Base-by-base conservation (phyloP, 768 basidiomycete species). In the Clitopilus hobsonii region DNA sequence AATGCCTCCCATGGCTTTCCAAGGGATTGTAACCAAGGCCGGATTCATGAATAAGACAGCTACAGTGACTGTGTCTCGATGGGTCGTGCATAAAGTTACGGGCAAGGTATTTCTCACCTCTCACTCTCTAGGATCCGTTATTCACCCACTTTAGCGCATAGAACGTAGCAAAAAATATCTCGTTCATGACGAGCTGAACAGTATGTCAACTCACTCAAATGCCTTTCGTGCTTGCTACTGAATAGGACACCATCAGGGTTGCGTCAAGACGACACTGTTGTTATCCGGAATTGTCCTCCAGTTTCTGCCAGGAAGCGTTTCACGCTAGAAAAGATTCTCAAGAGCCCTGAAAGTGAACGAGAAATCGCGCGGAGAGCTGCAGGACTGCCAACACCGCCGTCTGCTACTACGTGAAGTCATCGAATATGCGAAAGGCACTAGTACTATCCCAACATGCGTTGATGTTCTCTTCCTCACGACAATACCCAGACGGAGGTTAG, bases 11-110 rank as follows among this genome's bases (percentile, higher is more conserved):
- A 85, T 91, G 83, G 71, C 84, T 14, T 80, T 93, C 59, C 77
- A 77, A 22, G 91, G 91, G 16, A 62, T 84, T 32, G 91, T 93
- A 18, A 87, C 89, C 27, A 92, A 89, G 68, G 86, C 81, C 20
- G 90, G 91, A 7, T 82, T 77, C 60, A 93, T 93, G 90, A 76
- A 84, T 53, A 92, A 91, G 67, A 93, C 91, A 0, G 91, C 80
- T 13, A 93, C 91, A 0, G 90, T 93, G 49, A 85, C 88, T 0
- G 89, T 93, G 6, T 84, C 86, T 22, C 81, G 91, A 54, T 83
- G 78, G 74, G 76, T 88, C 32, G 69, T 82, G n/a, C 89, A 93
- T 63, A 80, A 81, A 57, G 63, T 81, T 48, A 92, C 90, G 4
- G 84, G 86, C 61, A 93, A 93, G 78, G 91, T 91, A n/a, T n/a